Base-by-base conservation (phyloP, 805 yeast species). In the Candida golubevii region DNA sequence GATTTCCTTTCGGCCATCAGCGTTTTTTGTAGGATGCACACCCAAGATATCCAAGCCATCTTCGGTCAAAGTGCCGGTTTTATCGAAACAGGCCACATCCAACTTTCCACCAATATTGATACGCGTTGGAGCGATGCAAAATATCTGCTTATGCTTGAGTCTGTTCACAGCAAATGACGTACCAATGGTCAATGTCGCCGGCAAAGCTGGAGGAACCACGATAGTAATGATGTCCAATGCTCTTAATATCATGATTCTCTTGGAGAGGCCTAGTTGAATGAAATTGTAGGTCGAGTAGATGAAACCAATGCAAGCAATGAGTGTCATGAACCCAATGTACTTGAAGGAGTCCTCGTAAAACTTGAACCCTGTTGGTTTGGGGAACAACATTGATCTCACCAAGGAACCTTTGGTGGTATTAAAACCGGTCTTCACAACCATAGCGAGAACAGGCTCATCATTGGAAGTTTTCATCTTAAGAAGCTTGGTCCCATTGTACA, bases 151-250 rank as follows among this genome's bases (percentile, higher is more conserved):
- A 31, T 53, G 51, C 49, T 88, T 81, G 49, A 93, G 70, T 49
- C 98, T 74, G 28, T 80, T 72, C 26, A 93, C 66, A 0, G 99
- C 96, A 69, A 93, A 90, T 52, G 91, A 88, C 0, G 97, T 90
- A 14, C 99, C 99, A 47, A 93, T 91, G 0, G 99, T 89, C 48
- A 93, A 69, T 0, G 99, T 93, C 0, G 99, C 99, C 0, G 99
- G 99, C 36, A 93, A 73, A 0, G 99, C 99, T 1, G 99, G 99
- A 1, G 99, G 99, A 1, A 93, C 97, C 7, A 93, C 99, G 61
- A 93, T 89, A 0, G 99, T 93, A 43, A 93, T 84, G 41, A 93
- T 79, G 66, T 93, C 99, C 44, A 93, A 70, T 0, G 98, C 98
- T 54, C 99, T 77, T 44, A 93, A 69, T 6, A 90, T 73, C 71